Percentiles rank a stretch among this genome's conserved stretches.
These are phyloP conservation scores for Ogataea hybrid DNA, from an alignment of 1,139 yeast genomes.

Conservation along the genomic window DNA sequence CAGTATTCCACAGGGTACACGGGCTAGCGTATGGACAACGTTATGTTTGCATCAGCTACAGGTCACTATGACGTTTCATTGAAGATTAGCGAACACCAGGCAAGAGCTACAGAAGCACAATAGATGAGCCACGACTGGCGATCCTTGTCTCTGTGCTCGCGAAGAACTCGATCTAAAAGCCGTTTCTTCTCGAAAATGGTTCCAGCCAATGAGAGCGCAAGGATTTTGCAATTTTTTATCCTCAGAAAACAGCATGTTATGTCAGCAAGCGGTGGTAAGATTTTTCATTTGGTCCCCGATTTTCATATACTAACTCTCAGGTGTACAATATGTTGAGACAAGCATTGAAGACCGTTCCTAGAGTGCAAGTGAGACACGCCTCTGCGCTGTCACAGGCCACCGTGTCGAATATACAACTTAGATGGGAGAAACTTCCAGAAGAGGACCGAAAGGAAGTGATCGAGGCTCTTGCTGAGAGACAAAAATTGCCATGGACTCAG, in stretches of 20 bases:
- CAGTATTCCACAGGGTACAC: too few relatives aligned
- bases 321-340: slow-evolving; percentile 30
- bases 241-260: slow-evolving; percentile 5
- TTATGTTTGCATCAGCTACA: too few relatives aligned
- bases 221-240: slow-evolving; percentile 10
- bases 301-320: slow-evolving; percentile 8
- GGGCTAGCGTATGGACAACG: too few relatives aligned
- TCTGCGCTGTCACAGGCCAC: slow-evolving; percentile 82
- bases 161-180: neutral
- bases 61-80: too few relatives aligned
- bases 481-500: slow-evolving; percentile 91
- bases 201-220: slow-evolving; percentile 10
- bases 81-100: neutral
- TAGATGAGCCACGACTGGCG: too few relatives aligned
- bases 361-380: slow-evolving; percentile 34
- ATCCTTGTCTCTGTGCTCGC: too few relatives aligned
- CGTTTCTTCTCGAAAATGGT: neutral
- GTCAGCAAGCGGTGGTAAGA: slow-evolving; percentile 12
- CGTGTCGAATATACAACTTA: slow-evolving; percentile 76
- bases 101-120: neutral
- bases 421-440: slow-evolving; percentile 91
- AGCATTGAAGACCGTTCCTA: slow-evolving; percentile 24
- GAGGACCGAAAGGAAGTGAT: slow-evolving; percentile 87
- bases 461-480: slow-evolving; percentile 82
- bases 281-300: slow-evolving; percentile 6